Conservation (phyloP, 1,139 yeast genomes). For the Protomyces lactucae-debilis region DNA sequence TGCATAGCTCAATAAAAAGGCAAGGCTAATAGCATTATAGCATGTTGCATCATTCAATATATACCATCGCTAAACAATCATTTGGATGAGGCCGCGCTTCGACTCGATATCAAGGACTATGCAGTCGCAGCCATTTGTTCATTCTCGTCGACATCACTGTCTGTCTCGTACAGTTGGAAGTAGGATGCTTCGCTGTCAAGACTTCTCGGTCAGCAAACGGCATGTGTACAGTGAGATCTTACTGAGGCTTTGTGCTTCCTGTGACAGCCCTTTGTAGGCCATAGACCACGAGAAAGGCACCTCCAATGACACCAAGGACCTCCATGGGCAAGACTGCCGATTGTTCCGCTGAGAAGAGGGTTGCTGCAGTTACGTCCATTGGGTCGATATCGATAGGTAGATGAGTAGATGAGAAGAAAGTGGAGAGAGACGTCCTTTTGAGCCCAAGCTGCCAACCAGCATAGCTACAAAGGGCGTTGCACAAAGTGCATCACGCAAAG, state of each 20-base stretch:
- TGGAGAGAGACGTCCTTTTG: too few species aligned
- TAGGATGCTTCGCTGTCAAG: background rate
- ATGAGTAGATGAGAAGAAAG: too few species aligned
- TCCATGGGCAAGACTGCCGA: background rate
- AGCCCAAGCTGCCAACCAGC: too few species aligned
- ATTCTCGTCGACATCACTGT: background rate
- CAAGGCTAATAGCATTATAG: too few species aligned
- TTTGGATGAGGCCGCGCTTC: too few species aligned
- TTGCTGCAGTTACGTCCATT: background rate
- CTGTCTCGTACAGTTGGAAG: background rate
- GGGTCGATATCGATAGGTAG: background rate
- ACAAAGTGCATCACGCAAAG: too few species aligned
- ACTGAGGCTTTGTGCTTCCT: background rate
- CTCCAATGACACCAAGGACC: constrained; percentile 1
- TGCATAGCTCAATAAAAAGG: too few species aligned
- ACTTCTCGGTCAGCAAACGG: background rate
- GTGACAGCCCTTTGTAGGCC: background rate
- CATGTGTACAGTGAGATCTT: background rate
- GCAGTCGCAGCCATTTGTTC: too few species aligned
- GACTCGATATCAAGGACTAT: too few species aligned
- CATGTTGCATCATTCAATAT: too few species aligned
- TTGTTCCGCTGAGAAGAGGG: background rate
- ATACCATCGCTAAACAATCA: too few species aligned
- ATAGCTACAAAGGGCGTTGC: too few species aligned
- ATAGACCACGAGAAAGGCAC: constrained; percentile 1